These are phyloP conservation scores for Pseudoscleropodium purum DNA, from an alignment of 225 moss, liverwort and hornwort genomes.

Conservation along the genomic window DNA sequence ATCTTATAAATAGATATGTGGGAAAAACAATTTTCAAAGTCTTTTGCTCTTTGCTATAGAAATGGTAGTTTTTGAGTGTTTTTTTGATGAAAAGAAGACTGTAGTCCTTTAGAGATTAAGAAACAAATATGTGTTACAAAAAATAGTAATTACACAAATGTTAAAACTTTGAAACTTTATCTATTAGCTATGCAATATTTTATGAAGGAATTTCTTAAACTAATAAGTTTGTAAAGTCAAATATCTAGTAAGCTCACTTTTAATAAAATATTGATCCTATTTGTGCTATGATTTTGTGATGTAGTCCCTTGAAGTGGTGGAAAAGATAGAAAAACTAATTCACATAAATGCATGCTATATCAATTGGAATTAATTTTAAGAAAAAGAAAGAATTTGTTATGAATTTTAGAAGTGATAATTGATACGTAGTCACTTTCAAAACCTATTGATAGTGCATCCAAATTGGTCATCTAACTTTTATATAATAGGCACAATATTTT, in stretches of 20 bases:
- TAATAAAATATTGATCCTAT: not conserved
- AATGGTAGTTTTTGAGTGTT: not conserved
- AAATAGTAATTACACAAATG: not conserved
- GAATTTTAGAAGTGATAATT: not conserved
- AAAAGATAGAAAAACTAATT: not conserved
- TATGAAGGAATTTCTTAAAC: not conserved
- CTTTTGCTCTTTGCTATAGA: not conserved
- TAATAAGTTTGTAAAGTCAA: not conserved
- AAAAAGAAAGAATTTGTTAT: not conserved
- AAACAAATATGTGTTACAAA: not conserved
- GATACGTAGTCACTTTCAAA: rapidly evolving
- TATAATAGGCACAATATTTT: too few relatives aligned
- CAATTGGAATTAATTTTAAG: not conserved
- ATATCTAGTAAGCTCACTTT: not conserved
- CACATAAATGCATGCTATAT: not conserved
- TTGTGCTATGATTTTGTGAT: not conserved
- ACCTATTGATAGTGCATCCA: not conserved
- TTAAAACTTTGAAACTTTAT: not conserved
- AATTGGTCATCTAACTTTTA: too few relatives aligned
- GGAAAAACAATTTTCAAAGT: not conserved
- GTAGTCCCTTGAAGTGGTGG: rapidly evolving
- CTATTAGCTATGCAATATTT: not conserved
- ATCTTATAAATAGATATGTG: rapidly evolving
- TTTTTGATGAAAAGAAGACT: rapidly evolving
- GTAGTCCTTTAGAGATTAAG: rapidly evolving